Base-by-base conservation (phyloP, 129 eudicot species). In the Chrysanthemum makinoi region DNA sequence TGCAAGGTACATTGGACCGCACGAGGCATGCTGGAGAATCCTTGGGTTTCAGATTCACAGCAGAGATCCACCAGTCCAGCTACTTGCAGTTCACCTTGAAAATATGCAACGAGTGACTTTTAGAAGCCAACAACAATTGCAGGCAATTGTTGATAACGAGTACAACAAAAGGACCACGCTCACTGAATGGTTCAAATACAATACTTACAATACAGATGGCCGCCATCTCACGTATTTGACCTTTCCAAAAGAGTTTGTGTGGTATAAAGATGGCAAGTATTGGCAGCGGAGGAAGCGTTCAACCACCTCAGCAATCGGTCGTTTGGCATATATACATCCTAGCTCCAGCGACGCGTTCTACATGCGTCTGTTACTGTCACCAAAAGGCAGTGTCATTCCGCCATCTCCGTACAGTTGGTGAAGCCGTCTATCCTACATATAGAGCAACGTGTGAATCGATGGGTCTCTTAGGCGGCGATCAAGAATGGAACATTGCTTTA, bases 61-160 rank as follows among this genome's bases (percentile, higher is more conserved):
- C 4, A 24, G 16, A 28, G 44, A 65, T 13, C 72, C 75, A 0
- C 4, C 72, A 0, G 72, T 81, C 0, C 66, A 46, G 4, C 11
- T 77, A 0, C 57, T 81, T 5, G 12, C 53, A 0, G 28, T 66
- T 24, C 86, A 82, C 54, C 6, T 72, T 1, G 52, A 57, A 50
- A 64, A 60, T 9, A 51, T 77, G 54, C 72, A 82, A n/a, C 15
- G 15, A 1, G 16, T 82, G 0, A 15, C 24, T 1, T 46, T 59
- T 14, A 33, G 9, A 0, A 58, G 43, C 7, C 0, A 12, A 5
- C 63, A 66, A 8, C 5, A 3, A 0, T 2, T 72, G 16, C 10
- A 12, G 1, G 2, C 12, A 0, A 14, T 54, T 0, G 8, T 66
- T 0, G 16, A 16, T 2, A 10, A 10, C 22, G 11, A 20, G 1